Base-by-base conservation (phyloP, 1,284 basidiomycete genomes). In the Mrakiaceae sp. region DNA sequence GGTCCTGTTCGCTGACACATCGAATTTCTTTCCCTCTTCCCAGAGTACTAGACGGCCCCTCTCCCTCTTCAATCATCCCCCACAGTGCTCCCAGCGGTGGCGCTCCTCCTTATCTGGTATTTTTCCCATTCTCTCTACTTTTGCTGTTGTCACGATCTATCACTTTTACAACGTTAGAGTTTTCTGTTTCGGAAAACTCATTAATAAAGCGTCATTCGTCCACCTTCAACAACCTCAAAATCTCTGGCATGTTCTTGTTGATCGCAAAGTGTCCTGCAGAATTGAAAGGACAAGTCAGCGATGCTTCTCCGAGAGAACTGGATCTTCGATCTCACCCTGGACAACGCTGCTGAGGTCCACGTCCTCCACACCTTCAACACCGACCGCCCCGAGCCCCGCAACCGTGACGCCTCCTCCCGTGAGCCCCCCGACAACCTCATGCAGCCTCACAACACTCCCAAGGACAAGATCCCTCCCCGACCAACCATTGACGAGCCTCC, bases 401-500 rank as follows among this genome's bases (percentile, higher is more conserved):
- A 78, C 76, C 5, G 69, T 66, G 5, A 75, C 70, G 7, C 76
- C 74, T 59, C 70, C 53, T 60, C 76, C 71, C 3, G 72, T 72
- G 53, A 74, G 71, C 62, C 78, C 76, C 56, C 78, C 73, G 5
- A 80, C 69, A 14, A 82, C 74, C 68, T 81, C 78, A 69, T 79
- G 79, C 43, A 83, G 72, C 64, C 81, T 73, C 10, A 79, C 80
- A 0, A 81, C 78, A 14, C 79, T 75, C 0, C 78, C 79, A 42
- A 82, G 74, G 1, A 82, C 81, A 69, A 81, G 76, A 66, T 82
- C 81, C 9, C 74, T 73, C 40, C 71, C 72, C 16, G 74, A 76
- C 68, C 74, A 80, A 0, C 70, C 80, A 66, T 81, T 82, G 46
- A 81, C 79, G 7, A 83, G 67, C 39, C 80, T 70, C 46, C 81